A percentile compares a stretch with the other conserved stretches of the same genome.
phyloP scores from a whole-genome alignment of 106 monocot species.

The Ottelia alismoides region DNA sequence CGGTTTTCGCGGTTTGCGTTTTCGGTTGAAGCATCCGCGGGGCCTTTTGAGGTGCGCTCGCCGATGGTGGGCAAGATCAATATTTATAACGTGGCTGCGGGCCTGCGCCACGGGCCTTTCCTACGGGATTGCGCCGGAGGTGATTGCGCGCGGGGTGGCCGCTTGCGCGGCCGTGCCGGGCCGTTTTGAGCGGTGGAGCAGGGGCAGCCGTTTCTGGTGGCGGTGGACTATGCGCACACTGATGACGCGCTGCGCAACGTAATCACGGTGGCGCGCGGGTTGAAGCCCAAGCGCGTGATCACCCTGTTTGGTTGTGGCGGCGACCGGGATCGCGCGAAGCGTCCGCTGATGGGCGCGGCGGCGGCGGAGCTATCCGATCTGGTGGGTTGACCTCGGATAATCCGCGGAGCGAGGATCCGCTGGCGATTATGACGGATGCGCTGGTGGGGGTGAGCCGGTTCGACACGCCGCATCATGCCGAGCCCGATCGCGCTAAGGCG shows the following conservation, averaged over 20 bases:
- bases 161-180: background rate
- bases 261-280: background rate
- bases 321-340: too few relatives aligned
- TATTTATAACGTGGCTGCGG: background rate
- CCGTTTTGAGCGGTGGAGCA: background rate
- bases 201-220: background rate
- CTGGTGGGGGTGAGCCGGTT: background rate
- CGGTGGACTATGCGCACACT: too few relatives aligned
- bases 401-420: background rate
- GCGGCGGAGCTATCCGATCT: background rate
- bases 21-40: background rate
- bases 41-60: background rate
- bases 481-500: background rate
- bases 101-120: background rate
- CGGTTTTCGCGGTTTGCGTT: background rate
- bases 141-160: background rate
- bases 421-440: background rate
- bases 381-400: background rate
- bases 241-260: background rate
- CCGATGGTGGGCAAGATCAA: background rate
- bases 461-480: background rate
- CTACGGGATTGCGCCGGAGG: background rate
- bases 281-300: background rate
- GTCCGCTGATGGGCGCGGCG: background rate
- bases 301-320: background rate